A percentile compares a stretch with the other conserved stretches of the same genome.
Conservation (phyloP, 768 basidiomycete genomes). For the Tricholoma furcatifolium region DNA sequence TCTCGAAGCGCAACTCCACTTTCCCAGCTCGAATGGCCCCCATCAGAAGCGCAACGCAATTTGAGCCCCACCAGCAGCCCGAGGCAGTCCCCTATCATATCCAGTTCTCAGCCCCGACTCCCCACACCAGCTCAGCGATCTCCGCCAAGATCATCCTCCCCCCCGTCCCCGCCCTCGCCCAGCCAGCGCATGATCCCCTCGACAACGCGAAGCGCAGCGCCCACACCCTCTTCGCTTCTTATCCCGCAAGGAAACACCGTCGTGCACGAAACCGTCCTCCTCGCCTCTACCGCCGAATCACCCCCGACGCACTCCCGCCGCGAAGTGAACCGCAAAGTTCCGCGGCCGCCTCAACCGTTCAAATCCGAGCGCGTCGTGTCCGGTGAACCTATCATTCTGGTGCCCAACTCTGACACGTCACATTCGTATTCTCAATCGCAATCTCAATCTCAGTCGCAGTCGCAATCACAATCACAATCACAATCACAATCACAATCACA, state of each 20-base stretch:
- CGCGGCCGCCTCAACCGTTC: slow-evolving; percentile 38
- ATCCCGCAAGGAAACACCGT: neutral
- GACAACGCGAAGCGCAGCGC: neutral
- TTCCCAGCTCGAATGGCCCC: slow-evolving; percentile 14
- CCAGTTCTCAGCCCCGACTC: slow-evolving; percentile 21
- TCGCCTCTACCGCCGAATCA: neutral
- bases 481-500: slow-evolving; percentile 31
- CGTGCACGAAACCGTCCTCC: slow-evolving; percentile 13
- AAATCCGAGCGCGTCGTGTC: slow-evolving; percentile 21
- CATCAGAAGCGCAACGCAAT: slow-evolving; percentile 2
- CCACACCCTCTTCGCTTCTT: slow-evolving; percentile 10
- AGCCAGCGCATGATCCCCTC: neutral
- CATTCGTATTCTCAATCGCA: slow-evolving; percentile 32
- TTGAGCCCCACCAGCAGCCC: neutral
- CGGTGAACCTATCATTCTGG: slow-evolving; percentile 42
- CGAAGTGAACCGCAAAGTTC: slow-evolving; percentile 43
- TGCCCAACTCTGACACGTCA: slow-evolving; percentile 57
- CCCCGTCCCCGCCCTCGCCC: slow-evolving; percentile 2
- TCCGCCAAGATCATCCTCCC: neutral
- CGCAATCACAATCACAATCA: slow-evolving; percentile 32
- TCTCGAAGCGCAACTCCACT: slow-evolving; percentile 19
- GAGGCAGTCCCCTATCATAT: neutral
- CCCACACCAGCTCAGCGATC: slow-evolving; percentile 36
- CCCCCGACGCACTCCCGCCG: slow-evolving; percentile 17
- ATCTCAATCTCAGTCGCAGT: slow-evolving; percentile 34